These are phyloP conservation scores for Fusarium tuaranense DNA, from an alignment of 2,329 filamentous ascomycete genomes.

Conservation along the genomic window DNA sequence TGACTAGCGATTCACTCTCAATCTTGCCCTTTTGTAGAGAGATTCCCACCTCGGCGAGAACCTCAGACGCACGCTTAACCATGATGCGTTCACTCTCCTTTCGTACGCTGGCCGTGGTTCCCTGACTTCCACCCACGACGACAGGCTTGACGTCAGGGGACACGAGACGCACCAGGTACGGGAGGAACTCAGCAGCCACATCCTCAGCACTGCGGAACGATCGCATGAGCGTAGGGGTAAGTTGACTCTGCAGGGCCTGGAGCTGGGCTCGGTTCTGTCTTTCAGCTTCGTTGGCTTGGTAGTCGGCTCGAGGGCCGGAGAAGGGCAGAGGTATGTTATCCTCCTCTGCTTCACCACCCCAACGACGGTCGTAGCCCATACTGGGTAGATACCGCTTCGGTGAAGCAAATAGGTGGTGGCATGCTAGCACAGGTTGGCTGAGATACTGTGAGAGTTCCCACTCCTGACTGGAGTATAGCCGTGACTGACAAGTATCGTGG, in stretches of 20 bases:
- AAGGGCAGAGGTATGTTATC: slow-evolving; percentile 75
- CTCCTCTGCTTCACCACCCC: slow-evolving; percentile 58
- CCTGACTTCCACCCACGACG: slow-evolving; percentile 76
- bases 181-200: slow-evolving; percentile 84
- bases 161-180: slow-evolving; percentile 85
- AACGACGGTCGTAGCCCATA: slow-evolving; percentile 56
- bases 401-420: slow-evolving; percentile 90
- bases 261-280: slow-evolving; percentile 83
- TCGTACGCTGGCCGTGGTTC: slow-evolving; percentile 83
- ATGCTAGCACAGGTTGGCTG: slow-evolving; percentile 86
- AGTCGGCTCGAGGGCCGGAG: slow-evolving; percentile 84
- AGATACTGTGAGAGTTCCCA: slow-evolving; percentile 94
- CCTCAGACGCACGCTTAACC: slow-evolving; percentile 81
- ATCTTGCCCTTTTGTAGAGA: slow-evolving; percentile 84
- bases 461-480: slow-evolving; percentile 85
- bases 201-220: slow-evolving; percentile 83
- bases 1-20: slow-evolving; percentile 72
- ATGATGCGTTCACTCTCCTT: slow-evolving; percentile 87
- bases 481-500: slow-evolving; percentile 84
- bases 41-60: slow-evolving; percentile 86
- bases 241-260: slow-evolving; percentile 76
- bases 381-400: slow-evolving; percentile 63
- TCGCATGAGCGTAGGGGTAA: slow-evolving; percentile 78
- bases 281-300: slow-evolving; percentile 80
- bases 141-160: slow-evolving; percentile 93